Evolutionary conservation across 306 rosid genomes (phyloP).

Genomic region (Alnus glutinosa): DNA sequence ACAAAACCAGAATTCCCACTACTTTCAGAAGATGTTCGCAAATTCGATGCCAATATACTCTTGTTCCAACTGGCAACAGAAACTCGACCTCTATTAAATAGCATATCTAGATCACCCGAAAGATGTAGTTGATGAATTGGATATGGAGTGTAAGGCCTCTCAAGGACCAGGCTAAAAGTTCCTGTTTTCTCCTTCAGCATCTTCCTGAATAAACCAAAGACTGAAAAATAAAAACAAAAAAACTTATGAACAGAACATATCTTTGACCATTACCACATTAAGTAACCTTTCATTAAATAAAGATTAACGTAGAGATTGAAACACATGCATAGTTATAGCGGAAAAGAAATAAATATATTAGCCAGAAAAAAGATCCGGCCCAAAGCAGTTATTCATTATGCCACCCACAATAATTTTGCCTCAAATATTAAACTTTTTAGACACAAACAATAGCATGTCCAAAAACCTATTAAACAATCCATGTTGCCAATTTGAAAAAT

Average conservation of each 20-base stretch:
- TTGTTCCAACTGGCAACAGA: slow-evolving; percentile 82
- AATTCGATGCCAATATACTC: slow-evolving; percentile 58
- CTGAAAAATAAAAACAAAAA: slow-evolving; percentile 65
- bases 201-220: slow-evolving; percentile 68
- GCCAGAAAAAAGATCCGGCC: background rate
- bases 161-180: slow-evolving; percentile 52
- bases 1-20: slow-evolving; percentile 70
- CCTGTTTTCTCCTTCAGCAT: slow-evolving; percentile 61
- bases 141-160: slow-evolving; percentile 54
- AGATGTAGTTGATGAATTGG: slow-evolving; percentile 55
- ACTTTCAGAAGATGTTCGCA: slow-evolving; percentile 54
- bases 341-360: background rate
- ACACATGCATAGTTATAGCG: background rate
- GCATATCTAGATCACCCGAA: slow-evolving; percentile 56
- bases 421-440: background rate
- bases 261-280: slow-evolving; percentile 21
- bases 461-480: slow-evolving; percentile 8
- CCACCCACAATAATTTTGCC: background rate
- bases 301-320: background rate
- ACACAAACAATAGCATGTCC: slow-evolving; percentile 14
- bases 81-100: slow-evolving; percentile 80
- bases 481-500: background rate
- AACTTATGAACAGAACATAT: slow-evolving; percentile 52
- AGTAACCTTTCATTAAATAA: slow-evolving; percentile 3
- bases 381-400: background rate